These are phyloP conservation scores for Dothideomycetidae sp. DNA, from an alignment of 2,329 filamentous ascomycete genomes.

Conservation along the genomic window DNA sequence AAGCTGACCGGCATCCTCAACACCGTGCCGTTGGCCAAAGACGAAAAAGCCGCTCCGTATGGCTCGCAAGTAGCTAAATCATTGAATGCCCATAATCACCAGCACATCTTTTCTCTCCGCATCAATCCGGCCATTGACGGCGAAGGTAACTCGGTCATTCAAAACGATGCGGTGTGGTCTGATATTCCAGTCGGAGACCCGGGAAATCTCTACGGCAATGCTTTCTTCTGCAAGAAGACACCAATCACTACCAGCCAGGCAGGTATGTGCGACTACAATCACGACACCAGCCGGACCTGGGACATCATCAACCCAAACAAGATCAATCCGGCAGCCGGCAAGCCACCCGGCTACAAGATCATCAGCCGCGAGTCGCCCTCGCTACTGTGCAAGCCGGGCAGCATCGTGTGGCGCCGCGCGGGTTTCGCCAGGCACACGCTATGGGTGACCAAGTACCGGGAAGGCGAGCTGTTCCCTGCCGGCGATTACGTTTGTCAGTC, in stretches of 20 bases:
- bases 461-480: slow-evolving; percentile 37
- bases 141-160: slow-evolving; percentile 36
- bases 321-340: slow-evolving; percentile 31
- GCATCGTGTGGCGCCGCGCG: slow-evolving; percentile 32
- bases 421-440: slow-evolving; percentile 38
- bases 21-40: slow-evolving; percentile 44
- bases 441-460: slow-evolving; percentile 40
- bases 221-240: slow-evolving; percentile 42
- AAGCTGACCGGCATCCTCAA: slow-evolving; percentile 54
- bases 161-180: slow-evolving; percentile 39
- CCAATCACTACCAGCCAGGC: slow-evolving; percentile 20
- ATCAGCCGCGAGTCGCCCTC: slow-evolving; percentile 35
- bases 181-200: too few species aligned
- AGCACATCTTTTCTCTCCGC: slow-evolving; percentile 52
- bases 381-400: slow-evolving; percentile 32
- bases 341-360: slow-evolving; percentile 36
- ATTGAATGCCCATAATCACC: slow-evolving; percentile 53
- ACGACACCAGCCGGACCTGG: slow-evolving; percentile 39
- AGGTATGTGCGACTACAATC: slow-evolving; percentile 16
- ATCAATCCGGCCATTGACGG: slow-evolving; percentile 51
- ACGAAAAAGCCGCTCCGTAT: slow-evolving; percentile 32
- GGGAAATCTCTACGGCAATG: slow-evolving; percentile 49
- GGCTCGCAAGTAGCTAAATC: slow-evolving; percentile 48
- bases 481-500: slow-evolving; percentile 34
- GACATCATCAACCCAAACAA: slow-evolving; percentile 38